Evolutionary conservation across 306 rosid species (phyloP), one percentile per base, ranked within the genome.

Genomic region (Corylus americana): DNA sequence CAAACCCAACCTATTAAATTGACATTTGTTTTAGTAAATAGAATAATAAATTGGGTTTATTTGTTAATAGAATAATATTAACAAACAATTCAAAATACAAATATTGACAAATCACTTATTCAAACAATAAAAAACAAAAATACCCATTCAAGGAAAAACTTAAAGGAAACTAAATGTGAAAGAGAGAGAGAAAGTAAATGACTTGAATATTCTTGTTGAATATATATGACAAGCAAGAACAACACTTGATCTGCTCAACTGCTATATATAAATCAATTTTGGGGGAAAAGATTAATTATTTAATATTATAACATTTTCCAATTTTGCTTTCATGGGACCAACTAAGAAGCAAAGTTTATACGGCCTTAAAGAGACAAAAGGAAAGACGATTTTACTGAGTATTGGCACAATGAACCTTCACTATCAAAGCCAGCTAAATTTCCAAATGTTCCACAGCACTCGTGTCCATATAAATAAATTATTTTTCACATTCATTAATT

Each of bases 341-440:
- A 1, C 66, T 10, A 4, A 58, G 66, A 58, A 22, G 25, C 35
- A 58, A 59, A 59, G 66, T 25, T 42, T 6, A 42, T 42, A 42
- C 45, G 45, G 45, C 8, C 66, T 59, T 20, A 22, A 11, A 25
- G 35, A 59, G 66, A 25, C 39, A 59, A 59, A 59, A 59, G 1
- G 66, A 59, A 59, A 59, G 66, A 59, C 7, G 11, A 59, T 3
- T 10, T 59, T 59, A 25, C 17, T 1, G 7, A 22, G 27, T 58
- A 9, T 59, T 59, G 66, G 35, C 35, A 22, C 35, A 20, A 27
- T 42, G 51, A 67, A 67, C 11, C 72, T 39, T 68, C 51, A 42
- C 72, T 42, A 17, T 68, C 72, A 44, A 68, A 42, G 49, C 51
- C 72, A 67, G 50, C 72, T 68, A 68, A 68, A 11, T 37, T 39